phyloP scores from a whole-genome alignment of 2,329 filamentous ascomycete species.

The Sclerotinia trifoliorum region DNA sequence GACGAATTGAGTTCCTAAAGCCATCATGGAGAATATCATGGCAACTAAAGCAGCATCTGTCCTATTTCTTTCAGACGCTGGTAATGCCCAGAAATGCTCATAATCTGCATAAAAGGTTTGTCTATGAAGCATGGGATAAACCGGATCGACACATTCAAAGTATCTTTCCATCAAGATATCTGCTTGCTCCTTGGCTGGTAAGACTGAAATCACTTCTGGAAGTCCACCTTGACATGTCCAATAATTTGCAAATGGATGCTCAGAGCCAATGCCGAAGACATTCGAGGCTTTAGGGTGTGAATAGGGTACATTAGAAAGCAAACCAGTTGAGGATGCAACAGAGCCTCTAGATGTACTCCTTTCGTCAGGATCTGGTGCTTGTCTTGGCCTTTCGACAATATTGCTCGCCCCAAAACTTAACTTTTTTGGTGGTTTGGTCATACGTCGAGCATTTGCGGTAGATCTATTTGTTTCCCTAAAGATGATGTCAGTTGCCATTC shows the following conservation, averaged over 20 bases:
- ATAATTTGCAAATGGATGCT: constrained; percentile 80
- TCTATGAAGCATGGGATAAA: constrained; percentile 77
- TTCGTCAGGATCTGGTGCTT: constrained; percentile 30
- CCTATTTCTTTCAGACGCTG: constrained; percentile 54
- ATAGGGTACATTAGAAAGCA: constrained; percentile 72
- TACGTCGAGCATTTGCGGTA: constrained; percentile 52
- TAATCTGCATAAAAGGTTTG: constrained; percentile 76
- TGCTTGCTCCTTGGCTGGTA: constrained; percentile 73
- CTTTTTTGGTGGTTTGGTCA: constrained; percentile 59
- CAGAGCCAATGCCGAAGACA: constrained; percentile 76
- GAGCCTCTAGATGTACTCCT: constrained; percentile 34
- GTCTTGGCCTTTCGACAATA: constrained; percentile 31
- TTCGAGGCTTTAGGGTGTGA: constrained; percentile 69
- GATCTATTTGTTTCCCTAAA: constrained; percentile 57
- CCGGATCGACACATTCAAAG: constrained; percentile 71
- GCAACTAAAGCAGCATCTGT: constrained; percentile 69
- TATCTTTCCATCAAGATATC: constrained; percentile 66
- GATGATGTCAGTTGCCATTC: constrained; percentile 10
- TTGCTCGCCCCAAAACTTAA: constrained; percentile 39
- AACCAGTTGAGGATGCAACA: constrained; percentile 48
- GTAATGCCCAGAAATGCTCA: constrained; percentile 71
- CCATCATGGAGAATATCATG: constrained; percentile 74
- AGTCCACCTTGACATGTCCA: constrained; percentile 79
- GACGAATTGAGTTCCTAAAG: constrained; percentile 76
- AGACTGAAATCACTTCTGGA: constrained; percentile 69